Base-by-base conservation (phyloP, 2,329 filamentous ascomycete species). In the Aspergillus pseudoterreus region DNA sequence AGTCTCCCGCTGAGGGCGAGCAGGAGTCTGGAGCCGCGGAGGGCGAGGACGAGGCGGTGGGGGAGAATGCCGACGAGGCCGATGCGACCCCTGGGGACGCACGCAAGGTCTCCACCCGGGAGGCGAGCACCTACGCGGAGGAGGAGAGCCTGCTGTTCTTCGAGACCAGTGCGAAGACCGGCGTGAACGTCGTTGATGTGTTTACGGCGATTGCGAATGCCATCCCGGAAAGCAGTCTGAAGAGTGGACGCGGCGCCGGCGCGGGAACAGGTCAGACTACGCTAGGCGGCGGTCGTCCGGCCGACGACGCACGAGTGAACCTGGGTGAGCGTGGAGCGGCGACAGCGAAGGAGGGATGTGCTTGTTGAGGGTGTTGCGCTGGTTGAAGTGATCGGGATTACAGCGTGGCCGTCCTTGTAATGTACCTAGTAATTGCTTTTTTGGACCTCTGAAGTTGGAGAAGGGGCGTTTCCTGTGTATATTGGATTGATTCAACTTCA, bases 151-250 rank as follows among this genome's bases (percentile, higher is more conserved):
- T 99, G 59, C 73, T 99, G 58, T 99, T 99, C 78, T 97, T 96
- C 71, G 94, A 99, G 79, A 99, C 94, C 14, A 95, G 90, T 70
- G 94, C 94, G 44, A 99, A 99, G 84, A 94, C 90, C 4, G 94
- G 94, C 22, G 82, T 88, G 68, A 96, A 96, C 71, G 94, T 99
- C 36, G 85, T 87, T 48, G 92, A 96, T 63, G 94, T 99, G 30
- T 99, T 99, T 69, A 96, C 92, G 43, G 94, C 94, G 30, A 99
- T 99, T 69, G 94, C 94, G 54, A 97, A 97, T 69, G 91, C 92
- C 38, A 99, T 99, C 64, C 94, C 94, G 1, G 94, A 99, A 79
- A 95, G 91, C 47, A 96, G 90, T 57, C 77, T 97, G 70, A 97
- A 97, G 83, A 92, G 87, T 46, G 82, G 88, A 32, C 83, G 90